Evolutionary conservation across 495 filamentous ascomycete species (phyloP).

Genomic region (Lophiotrema nucula): DNA sequence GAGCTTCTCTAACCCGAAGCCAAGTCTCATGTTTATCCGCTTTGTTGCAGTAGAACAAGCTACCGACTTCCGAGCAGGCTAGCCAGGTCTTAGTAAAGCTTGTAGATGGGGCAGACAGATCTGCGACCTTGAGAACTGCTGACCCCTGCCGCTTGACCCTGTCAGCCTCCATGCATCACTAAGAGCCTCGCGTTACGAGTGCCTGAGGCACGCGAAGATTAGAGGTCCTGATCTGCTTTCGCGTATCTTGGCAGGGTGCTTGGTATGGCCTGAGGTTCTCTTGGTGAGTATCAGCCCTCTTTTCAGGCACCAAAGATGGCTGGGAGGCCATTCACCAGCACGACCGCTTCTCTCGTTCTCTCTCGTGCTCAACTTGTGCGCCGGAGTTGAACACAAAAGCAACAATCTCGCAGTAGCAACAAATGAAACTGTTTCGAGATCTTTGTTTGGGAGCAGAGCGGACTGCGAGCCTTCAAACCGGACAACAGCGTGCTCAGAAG

Average conservation of each 20-base stretch:
- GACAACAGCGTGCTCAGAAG: background rate
- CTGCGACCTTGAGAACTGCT: constrained; percentile 23
- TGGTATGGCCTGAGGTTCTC: too few species aligned
- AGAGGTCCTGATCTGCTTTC: too few species aligned
- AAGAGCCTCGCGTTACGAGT: background rate
- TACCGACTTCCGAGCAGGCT: constrained; percentile 2
- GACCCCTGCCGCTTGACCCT: background rate
- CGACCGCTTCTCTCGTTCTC: background rate
- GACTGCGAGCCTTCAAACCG: background rate
- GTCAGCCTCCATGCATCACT: background rate
- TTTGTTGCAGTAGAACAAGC: constrained; percentile 10
- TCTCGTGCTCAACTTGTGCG: too few species aligned
- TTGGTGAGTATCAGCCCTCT: background rate
- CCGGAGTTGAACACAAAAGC: too few species aligned
- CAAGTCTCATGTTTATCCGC: constrained; percentile 28
- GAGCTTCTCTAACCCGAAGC: too few species aligned
- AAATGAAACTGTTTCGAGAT: background rate
- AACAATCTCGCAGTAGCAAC: too few species aligned
- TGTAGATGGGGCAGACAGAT: constrained; percentile 3
- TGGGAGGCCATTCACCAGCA: background rate
- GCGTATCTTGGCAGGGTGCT: too few species aligned
- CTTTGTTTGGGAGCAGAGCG: background rate
- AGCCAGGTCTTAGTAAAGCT: background rate
- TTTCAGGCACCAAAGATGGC: background rate
- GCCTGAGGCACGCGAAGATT: constrained; percentile 7